These are phyloP conservation scores for Paecilomyces fulvus DNA, from an alignment of 2,329 filamentous ascomycete species.

Conservation along the genomic window DNA sequence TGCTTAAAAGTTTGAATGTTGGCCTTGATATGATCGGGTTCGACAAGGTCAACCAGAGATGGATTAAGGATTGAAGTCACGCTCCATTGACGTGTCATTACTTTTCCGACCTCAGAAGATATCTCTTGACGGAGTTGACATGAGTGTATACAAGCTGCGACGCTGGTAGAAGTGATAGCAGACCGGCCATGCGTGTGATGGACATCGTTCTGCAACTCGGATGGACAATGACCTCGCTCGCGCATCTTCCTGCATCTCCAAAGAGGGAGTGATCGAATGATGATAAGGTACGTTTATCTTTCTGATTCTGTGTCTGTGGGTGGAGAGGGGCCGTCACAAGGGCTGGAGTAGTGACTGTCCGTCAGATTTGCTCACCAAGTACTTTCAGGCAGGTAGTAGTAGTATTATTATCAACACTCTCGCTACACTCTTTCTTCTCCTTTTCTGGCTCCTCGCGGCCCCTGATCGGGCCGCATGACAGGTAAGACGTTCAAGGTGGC, in stretches of 20 bases:
- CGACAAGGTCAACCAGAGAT: slow-evolving; percentile 48
- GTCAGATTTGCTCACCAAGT: background rate
- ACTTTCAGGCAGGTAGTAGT: background rate
- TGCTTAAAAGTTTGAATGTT: slow-evolving; percentile 58
- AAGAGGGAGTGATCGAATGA: background rate
- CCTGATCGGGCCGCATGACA: background rate
- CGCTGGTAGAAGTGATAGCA: background rate
- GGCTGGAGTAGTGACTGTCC: background rate
- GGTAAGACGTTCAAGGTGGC: background rate
- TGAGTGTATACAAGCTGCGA: background rate
- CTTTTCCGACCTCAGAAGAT: background rate
- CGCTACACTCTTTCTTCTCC: background rate
- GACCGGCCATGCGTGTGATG: background rate
- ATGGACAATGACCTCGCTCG: background rate
- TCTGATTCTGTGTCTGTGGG: background rate
- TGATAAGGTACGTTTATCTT: background rate
- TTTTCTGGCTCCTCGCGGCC: background rate
- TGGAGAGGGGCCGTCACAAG: background rate
- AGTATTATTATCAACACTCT: background rate
- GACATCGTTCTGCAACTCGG: background rate
- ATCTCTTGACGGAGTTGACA: background rate
- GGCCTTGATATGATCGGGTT: slow-evolving; percentile 56
- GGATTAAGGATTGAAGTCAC: slow-evolving; percentile 34
- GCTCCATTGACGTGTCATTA: background rate
- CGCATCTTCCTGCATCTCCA: background rate